Percentiles rank a stretch among this genome's conserved stretches.
These are phyloP conservation scores for Sporothrix protearum DNA, from an alignment of 2,329 filamentous ascomycete species.

Conservation along the genomic window DNA sequence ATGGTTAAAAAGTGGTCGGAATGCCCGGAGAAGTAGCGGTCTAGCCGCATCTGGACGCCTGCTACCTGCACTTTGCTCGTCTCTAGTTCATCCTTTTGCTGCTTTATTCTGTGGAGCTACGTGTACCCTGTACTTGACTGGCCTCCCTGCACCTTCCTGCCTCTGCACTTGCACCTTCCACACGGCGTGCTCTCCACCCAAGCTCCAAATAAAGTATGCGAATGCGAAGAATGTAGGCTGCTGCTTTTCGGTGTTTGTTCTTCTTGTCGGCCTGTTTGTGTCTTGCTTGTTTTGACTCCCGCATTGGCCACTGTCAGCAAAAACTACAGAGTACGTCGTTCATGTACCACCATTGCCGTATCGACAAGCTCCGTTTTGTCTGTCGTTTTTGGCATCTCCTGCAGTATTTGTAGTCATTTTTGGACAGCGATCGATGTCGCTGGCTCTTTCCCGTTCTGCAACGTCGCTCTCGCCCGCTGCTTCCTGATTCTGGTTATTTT, in stretches of 20 bases:
- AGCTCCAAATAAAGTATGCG: not conserved
- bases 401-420: not conserved
- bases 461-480: not conserved
- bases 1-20: conserved; percentile 2
- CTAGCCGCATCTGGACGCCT: not conserved
- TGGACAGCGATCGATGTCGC: not conserved
- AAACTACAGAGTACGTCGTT: too few relatives aligned
- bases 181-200: not conserved
- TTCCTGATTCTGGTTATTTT: not conserved
- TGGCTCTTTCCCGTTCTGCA: not conserved
- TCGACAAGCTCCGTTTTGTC: not conserved
- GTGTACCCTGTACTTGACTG: not conserved
- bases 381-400: not conserved
- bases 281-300: not conserved
- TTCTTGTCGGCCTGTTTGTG: not conserved
- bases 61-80: not conserved
- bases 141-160: not conserved
- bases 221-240: not conserved
- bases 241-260: not conserved
- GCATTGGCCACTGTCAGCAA: not conserved
- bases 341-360: not conserved
- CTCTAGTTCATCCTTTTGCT: not conserved
- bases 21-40: conserved; percentile 1
- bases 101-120: not conserved
- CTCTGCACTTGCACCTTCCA: not conserved